phyloP scores from a whole-genome alignment of 2,329 filamentous ascomycete genomes.

The Trichoderma sp. region DNA sequence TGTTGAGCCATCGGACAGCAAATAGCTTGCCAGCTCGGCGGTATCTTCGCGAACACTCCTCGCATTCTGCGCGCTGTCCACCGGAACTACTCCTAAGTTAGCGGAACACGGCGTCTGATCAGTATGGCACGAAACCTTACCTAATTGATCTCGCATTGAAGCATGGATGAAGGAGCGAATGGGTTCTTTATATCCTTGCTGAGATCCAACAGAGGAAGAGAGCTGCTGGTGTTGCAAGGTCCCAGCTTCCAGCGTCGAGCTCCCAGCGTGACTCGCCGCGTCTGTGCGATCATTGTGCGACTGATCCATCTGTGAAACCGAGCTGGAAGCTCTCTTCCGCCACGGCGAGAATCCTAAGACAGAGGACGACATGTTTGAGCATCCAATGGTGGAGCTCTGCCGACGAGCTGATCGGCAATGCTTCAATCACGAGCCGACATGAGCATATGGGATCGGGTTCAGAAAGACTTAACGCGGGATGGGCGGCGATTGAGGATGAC shows the following conservation, averaged over 20 bases:
- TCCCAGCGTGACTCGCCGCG: constrained; percentile 26
- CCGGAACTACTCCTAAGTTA: constrained; percentile 42
- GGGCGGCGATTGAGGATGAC: neutral
- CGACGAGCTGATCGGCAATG: constrained; percentile 21
- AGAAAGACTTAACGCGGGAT: neutral
- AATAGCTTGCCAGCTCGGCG: constrained; percentile 80
- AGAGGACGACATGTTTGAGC: constrained; percentile 47
- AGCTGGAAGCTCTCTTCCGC: constrained; percentile 46
- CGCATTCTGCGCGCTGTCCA: constrained; percentile 73
- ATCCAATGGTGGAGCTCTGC: constrained; percentile 14
- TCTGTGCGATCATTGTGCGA: constrained; percentile 32
- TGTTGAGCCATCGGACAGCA: constrained; percentile 65
- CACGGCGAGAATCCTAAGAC: constrained; percentile 51
- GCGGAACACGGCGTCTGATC: constrained; percentile 3
- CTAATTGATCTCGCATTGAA: constrained; percentile 59
- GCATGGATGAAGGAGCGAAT: constrained; percentile 72
- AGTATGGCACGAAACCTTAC: constrained; percentile 41
- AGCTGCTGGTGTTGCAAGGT: constrained; percentile 31
- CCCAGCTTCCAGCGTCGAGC: constrained; percentile 26
- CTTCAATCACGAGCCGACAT: constrained; percentile 30
- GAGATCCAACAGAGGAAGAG: constrained; percentile 43
- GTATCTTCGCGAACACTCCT: constrained; percentile 83
- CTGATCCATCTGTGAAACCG: constrained; percentile 36
- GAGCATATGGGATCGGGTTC: neutral
- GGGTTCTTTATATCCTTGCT: constrained; percentile 58